phyloP scores from a whole-genome alignment of 2,329 filamentous ascomycete species.

The Fusarium verrucosum region DNA sequence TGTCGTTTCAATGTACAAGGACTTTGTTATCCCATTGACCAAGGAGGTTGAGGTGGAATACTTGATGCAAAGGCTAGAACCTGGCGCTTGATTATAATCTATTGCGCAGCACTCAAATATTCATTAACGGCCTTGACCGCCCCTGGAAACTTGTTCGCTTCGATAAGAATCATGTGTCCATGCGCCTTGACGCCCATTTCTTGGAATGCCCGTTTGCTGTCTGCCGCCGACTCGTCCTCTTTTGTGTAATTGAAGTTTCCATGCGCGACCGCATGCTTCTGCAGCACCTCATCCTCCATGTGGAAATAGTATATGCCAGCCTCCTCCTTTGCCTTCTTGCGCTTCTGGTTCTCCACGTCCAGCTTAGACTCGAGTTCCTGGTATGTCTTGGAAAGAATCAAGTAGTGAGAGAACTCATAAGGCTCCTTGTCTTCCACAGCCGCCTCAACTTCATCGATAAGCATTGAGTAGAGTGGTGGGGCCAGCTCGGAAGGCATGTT shows the following conservation, averaged over 20 bases:
- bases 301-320: conserved; percentile 87
- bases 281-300: conserved; percentile 90
- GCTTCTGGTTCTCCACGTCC: conserved; percentile 67
- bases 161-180: conserved; percentile 87
- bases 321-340: conserved; percentile 72
- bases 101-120: conserved; percentile 70
- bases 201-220: conserved; percentile 94
- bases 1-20: conserved; percentile 87
- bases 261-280: conserved; percentile 75
- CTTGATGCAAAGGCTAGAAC: conserved; percentile 86
- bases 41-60: conserved; percentile 99
- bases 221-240: conserved; percentile 81
- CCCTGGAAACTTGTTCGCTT: conserved; percentile 76
- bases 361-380: conserved; percentile 84
- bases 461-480: conserved; percentile 94
- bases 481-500: conserved; percentile 96
- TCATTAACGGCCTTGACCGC: conserved; percentile 80
- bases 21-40: conserved; percentile 96
- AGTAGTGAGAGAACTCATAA: conserved; percentile 91
- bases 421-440: conserved; percentile 91
- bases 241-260: conserved; percentile 82
- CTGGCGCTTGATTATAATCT: conserved; percentile 43
- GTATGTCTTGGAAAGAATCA: conserved; percentile 93
- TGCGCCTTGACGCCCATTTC: conserved; percentile 87
- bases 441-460: conserved; percentile 88